A percentile compares a stretch with the other conserved stretches of the same genome.
phyloP scores from a whole-genome alignment of 176 grass and related monocot genomes.

The Oryza officinalis region DNA sequence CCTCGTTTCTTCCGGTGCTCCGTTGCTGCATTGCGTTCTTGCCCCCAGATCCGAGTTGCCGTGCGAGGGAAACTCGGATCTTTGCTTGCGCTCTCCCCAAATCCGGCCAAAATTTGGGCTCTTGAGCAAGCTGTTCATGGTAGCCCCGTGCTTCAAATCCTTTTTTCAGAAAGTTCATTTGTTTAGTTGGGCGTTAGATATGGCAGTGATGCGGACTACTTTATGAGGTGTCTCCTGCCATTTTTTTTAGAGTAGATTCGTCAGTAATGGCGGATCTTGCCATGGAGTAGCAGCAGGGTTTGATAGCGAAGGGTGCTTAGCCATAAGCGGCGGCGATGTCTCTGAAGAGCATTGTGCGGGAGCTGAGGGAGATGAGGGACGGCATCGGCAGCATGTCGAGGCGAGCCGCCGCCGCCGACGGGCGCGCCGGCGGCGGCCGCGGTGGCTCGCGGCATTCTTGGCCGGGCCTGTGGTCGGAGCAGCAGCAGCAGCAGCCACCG shows the following conservation, averaged over 20 bases:
- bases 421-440: slow-evolving; percentile 44
- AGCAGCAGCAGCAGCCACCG: neutral
- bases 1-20: neutral
- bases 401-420: slow-evolving; percentile 43
- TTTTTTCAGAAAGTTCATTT: slow-evolving; percentile 14
- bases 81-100: slow-evolving; percentile 26
- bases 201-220: slow-evolving; percentile 41
- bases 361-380: slow-evolving; percentile 94
- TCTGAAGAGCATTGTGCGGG: slow-evolving; percentile 78
- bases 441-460: slow-evolving; percentile 56
- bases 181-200: slow-evolving; percentile 24
- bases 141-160: slow-evolving; percentile 24
- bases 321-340: slow-evolving; percentile 60
- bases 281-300: slow-evolving; percentile 34
- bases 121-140: slow-evolving; percentile 24
- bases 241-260: slow-evolving; percentile 27
- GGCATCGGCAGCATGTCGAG: slow-evolving; percentile 84
- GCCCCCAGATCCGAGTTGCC: slow-evolving; percentile 41
- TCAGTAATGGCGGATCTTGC: slow-evolving; percentile 50
- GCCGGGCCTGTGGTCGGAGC: slow-evolving; percentile 60
- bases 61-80: slow-evolving; percentile 26
- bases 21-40: slow-evolving; percentile 45
- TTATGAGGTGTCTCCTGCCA: slow-evolving; percentile 44
- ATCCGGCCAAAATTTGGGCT: slow-evolving; percentile 16
- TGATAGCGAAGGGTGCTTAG: slow-evolving; percentile 25